Evolutionary conservation across 208 protist genomes (phyloP).

Genomic region (Trypanosoma cruzi): DNA sequence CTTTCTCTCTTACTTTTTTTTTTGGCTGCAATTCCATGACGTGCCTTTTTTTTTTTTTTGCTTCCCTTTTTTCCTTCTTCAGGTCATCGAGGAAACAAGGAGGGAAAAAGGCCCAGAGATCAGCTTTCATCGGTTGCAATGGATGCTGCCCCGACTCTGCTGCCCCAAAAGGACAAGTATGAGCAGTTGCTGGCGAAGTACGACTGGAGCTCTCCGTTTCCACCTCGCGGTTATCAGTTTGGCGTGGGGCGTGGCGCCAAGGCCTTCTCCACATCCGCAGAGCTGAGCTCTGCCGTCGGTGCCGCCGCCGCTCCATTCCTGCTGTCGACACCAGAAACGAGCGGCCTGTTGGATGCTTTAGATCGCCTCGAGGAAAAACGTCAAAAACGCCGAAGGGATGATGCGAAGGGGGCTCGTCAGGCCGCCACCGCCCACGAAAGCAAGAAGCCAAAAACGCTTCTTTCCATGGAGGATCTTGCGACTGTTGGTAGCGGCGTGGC

Average conservation of each 20-base stretch:
- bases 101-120: neutral
- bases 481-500: slow-evolving; percentile 23
- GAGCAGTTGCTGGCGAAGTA: slow-evolving; percentile 72
- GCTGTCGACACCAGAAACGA: slow-evolving; percentile 26
- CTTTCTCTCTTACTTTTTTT: too few relatives aligned
- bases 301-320: neutral
- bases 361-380: slow-evolving; percentile 55
- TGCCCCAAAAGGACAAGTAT: slow-evolving; percentile 56
- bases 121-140: neutral
- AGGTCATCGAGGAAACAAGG: too few relatives aligned
- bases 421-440: neutral
- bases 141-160: slow-evolving; percentile 16
- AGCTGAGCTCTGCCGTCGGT: slow-evolving; percentile 47
- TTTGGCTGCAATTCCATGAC: neutral
- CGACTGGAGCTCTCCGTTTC: slow-evolving; percentile 69
- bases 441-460: slow-evolving; percentile 13
- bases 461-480: slow-evolving; percentile 34
- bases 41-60: neutral
- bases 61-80: too few relatives aligned
- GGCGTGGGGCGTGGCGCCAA: slow-evolving; percentile 81
- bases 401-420: neutral
- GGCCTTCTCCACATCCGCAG: slow-evolving; percentile 70
- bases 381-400: slow-evolving; percentile 18
- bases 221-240: slow-evolving; percentile 78
- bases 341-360: slow-evolving; percentile 34